Conservation (phyloP, 495 filamentous ascomycete species). For the Aspergillus homomorphus region DNA sequence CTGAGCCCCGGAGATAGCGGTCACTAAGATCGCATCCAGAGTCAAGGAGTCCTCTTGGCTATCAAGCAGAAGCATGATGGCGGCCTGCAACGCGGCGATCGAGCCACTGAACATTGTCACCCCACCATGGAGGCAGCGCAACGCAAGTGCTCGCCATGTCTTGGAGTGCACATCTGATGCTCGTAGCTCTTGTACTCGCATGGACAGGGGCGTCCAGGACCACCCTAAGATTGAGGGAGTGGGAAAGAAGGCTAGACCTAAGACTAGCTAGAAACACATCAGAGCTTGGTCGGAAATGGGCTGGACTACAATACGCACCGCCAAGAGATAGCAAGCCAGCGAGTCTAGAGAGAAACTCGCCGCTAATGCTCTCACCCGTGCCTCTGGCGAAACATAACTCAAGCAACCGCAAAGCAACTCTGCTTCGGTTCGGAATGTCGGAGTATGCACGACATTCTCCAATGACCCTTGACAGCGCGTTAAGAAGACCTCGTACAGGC, state of each 20-base stretch:
- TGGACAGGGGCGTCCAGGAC: background rate
- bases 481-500: slow-evolving; percentile 25
- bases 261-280: background rate
- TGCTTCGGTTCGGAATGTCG: slow-evolving; percentile 21
- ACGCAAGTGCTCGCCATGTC: slow-evolving; percentile 25
- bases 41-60: slow-evolving; percentile 18
- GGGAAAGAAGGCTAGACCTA: background rate
- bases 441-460: slow-evolving; percentile 25
- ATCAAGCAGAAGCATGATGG: slow-evolving; percentile 31
- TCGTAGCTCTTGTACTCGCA: background rate
- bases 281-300: no score
- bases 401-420: background rate
- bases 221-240: background rate
- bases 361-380: background rate
- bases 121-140: slow-evolving; percentile 26
- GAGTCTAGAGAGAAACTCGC: background rate
- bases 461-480: slow-evolving; percentile 30
- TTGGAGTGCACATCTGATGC: background rate
- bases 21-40: slow-evolving; percentile 30
- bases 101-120: slow-evolving; percentile 30
- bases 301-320: background rate
- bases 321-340: background rate
- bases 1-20: slow-evolving; percentile 29
- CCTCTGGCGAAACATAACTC: background rate
- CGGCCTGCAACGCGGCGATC: slow-evolving; percentile 28